Percentiles rank a stretch among this genome's conserved stretches.
phyloP scores from a whole-genome alignment of 148 eudicot genomes.

The Camellia lanceoleosa region DNA sequence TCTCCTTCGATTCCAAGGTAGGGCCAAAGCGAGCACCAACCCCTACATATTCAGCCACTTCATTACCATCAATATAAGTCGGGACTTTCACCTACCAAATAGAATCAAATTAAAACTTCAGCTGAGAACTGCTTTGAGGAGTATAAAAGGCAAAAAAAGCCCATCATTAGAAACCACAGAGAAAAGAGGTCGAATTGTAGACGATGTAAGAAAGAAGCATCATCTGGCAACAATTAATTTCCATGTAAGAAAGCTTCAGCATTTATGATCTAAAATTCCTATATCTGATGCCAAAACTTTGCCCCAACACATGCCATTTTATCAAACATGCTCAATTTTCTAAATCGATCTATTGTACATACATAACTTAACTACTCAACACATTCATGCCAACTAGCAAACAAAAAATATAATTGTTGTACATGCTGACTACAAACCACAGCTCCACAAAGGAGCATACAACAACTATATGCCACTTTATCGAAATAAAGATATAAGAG shows the following conservation, averaged over 20 bases:
- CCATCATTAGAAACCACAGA: neutral
- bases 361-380: neutral
- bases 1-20: slow-evolving; percentile 95
- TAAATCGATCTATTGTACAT: neutral
- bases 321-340: neutral
- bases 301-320: neutral
- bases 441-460: neutral
- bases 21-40: slow-evolving; percentile 97
- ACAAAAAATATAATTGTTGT: slow-evolving; percentile 3
- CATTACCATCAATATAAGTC: slow-evolving; percentile 61
- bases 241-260: neutral
- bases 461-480: neutral
- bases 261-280: neutral
- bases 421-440: neutral
- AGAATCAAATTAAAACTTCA: slow-evolving; percentile 9
- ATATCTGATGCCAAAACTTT: neutral
- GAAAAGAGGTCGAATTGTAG: neutral
- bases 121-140: neutral
- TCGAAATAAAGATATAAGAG: neutral
- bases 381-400: neutral
- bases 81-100: slow-evolving; percentile 82
- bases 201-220: neutral
- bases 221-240: neutral
- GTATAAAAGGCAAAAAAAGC: neutral
- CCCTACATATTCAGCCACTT: slow-evolving; percentile 71